phyloP scores from a whole-genome alignment of 1,284 basidiomycete genomes.

The Sanguinoderma infundibulare region DNA sequence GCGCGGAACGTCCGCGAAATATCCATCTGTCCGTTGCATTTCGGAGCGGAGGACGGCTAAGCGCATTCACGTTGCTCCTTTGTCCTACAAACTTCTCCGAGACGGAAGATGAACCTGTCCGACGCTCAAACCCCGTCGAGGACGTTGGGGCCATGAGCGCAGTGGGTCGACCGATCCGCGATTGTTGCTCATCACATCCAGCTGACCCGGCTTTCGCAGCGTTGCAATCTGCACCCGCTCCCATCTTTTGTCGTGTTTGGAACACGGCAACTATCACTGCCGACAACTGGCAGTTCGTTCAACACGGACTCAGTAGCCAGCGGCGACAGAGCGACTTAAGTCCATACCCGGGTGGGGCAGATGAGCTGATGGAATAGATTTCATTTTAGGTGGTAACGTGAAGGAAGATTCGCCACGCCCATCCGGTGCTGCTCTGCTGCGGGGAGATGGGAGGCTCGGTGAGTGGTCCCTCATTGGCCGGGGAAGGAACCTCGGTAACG shows the following conservation, averaged over 20 bases:
- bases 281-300: slow-evolving; percentile 6
- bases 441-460: slow-evolving; percentile 1
- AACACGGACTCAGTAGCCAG: slow-evolving; percentile 2
- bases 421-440: slow-evolving; percentile 8
- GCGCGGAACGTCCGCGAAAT: too few species aligned
- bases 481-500: slow-evolving; percentile 13
- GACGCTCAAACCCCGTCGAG: background rate
- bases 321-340: slow-evolving; percentile 10
- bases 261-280: slow-evolving; percentile 9
- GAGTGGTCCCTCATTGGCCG: slow-evolving; percentile 11
- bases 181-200: background rate
- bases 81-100: background rate
- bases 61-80: background rate
- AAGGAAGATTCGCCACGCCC: background rate
- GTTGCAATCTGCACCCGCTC: background rate
- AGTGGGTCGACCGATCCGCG: background rate
- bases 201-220: background rate
- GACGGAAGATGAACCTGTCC: background rate
- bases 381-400: slow-evolving; percentile 5
- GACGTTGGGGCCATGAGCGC: background rate
- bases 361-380: slow-evolving; percentile 6
- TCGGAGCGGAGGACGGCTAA: background rate
- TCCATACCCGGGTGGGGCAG: background rate
- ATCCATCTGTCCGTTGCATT: background rate
- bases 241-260: background rate